Evolutionary conservation across 2,329 filamentous ascomycete species (phyloP).

Genomic region (Trematosphaeria pertusa): DNA sequence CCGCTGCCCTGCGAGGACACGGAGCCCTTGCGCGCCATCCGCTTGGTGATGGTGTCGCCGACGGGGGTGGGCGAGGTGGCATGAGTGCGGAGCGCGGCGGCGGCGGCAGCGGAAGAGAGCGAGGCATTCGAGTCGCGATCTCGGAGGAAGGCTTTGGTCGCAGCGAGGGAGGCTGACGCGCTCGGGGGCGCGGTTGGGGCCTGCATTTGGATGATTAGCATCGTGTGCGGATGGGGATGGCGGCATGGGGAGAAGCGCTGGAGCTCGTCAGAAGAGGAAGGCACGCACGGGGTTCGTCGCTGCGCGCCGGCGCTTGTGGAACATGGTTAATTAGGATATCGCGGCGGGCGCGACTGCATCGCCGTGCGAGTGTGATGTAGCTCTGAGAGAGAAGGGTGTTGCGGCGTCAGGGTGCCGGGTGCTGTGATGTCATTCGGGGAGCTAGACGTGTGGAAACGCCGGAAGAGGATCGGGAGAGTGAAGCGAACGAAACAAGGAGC

Average conservation of each 20-base stretch:
- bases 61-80: constrained; percentile 81
- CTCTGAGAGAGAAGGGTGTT: not conserved
- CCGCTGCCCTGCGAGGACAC: constrained; percentile 69
- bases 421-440: constrained; percentile 10
- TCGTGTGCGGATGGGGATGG: not conserved
- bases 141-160: constrained; percentile 79
- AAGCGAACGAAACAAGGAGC: constrained; percentile 3
- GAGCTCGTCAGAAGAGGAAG: constrained; percentile 9
- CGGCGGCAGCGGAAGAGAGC: constrained; percentile 85
- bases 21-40: constrained; percentile 77
- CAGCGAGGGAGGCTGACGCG: constrained; percentile 78
- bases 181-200: constrained; percentile 60
- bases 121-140: constrained; percentile 68
- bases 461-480: constrained; percentile 3
- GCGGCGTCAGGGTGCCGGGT: not conserved
- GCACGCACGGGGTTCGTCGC: constrained; percentile 43
- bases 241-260: not conserved
- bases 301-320: constrained; percentile 39
- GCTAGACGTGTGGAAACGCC: constrained; percentile 7
- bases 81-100: constrained; percentile 80
- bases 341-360: constrained; percentile 34
- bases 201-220: constrained; percentile 40
- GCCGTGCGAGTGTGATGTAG: not conserved
- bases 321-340: constrained; percentile 41
- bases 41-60: constrained; percentile 85